Percentiles rank a stretch among this genome's conserved stretches.
These are phyloP conservation scores for Cryptosporidium canis DNA, from an alignment of 169 alveolate genomes.

Conservation along the genomic window DNA sequence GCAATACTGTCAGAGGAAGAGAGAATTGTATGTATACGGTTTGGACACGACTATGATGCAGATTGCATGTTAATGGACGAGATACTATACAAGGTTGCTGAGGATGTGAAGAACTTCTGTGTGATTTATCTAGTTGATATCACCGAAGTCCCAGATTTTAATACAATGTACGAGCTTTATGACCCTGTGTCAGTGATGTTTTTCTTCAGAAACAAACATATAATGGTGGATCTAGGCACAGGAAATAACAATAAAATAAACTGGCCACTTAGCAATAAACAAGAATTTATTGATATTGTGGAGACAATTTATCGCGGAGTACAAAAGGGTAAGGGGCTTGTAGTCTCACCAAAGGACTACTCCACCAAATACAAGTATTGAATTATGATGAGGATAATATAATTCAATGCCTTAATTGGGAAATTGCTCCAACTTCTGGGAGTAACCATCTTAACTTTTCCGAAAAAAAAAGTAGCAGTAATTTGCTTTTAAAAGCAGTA, in stretches of 20 bases:
- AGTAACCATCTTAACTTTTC: too few species aligned
- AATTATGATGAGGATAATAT: neutral
- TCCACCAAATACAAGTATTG: conserved; percentile 92
- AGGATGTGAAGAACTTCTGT: conserved; percentile 95
- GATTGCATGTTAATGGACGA: conserved; percentile 99
- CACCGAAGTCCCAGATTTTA: conserved; percentile 98
- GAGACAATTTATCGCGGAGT: conserved; percentile 98
- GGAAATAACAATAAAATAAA: conserved; percentile 98
- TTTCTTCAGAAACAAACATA: conserved; percentile 97
- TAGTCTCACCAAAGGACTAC: conserved; percentile 95
- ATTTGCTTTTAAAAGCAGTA: too few species aligned
- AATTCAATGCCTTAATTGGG: neutral
- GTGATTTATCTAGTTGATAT: conserved; percentile 97
- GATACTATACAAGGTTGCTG: conserved; percentile 93
- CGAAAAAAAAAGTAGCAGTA: too few species aligned
- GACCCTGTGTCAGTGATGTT: conserved; percentile 99
- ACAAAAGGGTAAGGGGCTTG: conserved; percentile 97
- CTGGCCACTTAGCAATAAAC: conserved; percentile 97
- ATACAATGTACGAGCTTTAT: conserved; percentile 97
- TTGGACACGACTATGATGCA: conserved; percentile 98
- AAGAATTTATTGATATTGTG: conserved; percentile 96
- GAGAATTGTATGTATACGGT: conserved; percentile 95
- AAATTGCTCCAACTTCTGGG: neutral
- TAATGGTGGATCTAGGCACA: conserved; percentile 99
- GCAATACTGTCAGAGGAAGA: conserved; percentile 98